Evolutionary conservation across 2,329 filamentous ascomycete species (phyloP), one percentile per base, ranked within the genome.

Genomic region (Coniochaeta sp.): DNA sequence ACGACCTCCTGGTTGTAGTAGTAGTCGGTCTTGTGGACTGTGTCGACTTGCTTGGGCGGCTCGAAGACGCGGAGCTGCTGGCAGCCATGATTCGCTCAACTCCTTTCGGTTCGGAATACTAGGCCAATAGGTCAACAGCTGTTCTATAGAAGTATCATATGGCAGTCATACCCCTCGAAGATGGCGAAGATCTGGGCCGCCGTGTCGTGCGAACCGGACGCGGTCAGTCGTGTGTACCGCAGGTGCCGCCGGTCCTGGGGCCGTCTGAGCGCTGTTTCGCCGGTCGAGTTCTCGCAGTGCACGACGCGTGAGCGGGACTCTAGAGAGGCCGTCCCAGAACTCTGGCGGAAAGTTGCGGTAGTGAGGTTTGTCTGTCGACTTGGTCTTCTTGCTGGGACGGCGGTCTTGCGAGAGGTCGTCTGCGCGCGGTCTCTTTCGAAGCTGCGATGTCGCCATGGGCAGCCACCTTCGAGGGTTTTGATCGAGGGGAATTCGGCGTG

Each of bases 171-270:
- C 72, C 61, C 66, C 71, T 70, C 67, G 65, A 62, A 74, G 60
- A 64, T 73, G 66, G 31, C 65, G 65, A 52, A 75, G 65, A 64
- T 73, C 71, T 64, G 70, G 71, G 58, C 72, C 72, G 52, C 72
- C 70, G 58, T 61, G 64, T 67, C 68, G 68, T 33, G 71, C 68
- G 66, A 72, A 70, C 57, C 62, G 64, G 59, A 47, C 60, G 62
- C 63, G 61, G 63, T 64, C 36, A 12, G 58, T 58, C 31, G 62
- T 61, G 36, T 62, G 57, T 38, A 63, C 52, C 62, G 57, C 59
- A 24, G 61, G 58, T 62, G 36, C n/a, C 8, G 60, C n/a, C n/a
- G n/a, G 54, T 47, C 52, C 50, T 44, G 43, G 43, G 22, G 43
- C 43, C 19, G 36, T 6, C 17, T 44, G 43, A 63, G 61, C 62